Evolutionary conservation across 2,329 filamentous ascomycete genomes (phyloP), one percentile per base, ranked within the genome.

Genomic region (Emmonsiellopsis sp.): DNA sequence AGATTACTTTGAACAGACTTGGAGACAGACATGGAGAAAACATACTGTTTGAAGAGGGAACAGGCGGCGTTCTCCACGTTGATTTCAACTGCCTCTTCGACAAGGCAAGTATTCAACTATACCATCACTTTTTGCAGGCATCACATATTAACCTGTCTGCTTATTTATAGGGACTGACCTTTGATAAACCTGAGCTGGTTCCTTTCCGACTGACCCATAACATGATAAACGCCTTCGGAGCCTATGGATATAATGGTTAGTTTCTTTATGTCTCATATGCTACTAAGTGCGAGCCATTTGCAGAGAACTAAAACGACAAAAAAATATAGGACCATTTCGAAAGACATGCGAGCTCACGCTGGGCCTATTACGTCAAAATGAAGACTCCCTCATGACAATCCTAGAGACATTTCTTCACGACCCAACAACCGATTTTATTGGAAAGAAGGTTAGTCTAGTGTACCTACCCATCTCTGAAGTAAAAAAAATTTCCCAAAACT

Each of bases 41-140:
- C 70, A 89, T 99, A 53, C 81, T 96, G 32, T 83, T 98, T 34
- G 90, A 97, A 69, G 89, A 97, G 73, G 86, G 87, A 54, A 94
- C 90, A 59, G 93, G 94, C 44, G 92, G 92, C 50, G 84, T 95
- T 2, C 88, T 98, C 70, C 93, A 99, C 70, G 94, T 99, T 45
- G 93, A 98, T 72, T 98, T 99, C 79, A 98, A 98, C 73, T 98
- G 94, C 70, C 83, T 98, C 4, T 99, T 99, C 68, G 94, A 98
- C 75, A 98, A 98, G 62, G 70, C 71, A 57, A 8, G 32, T 10
- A 11, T 13, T 9, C 45, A 31, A 42, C 26, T 16, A 43, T 10
- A 38, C 32, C 31, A 9, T 26, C 10, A 47, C n/a, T 16, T 43
- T 43, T 5, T 42, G 7, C 34, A 31, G 31, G 34, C 42, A 44